These are phyloP conservation scores for Nigrospora osmanthi DNA, from an alignment of 2,329 filamentous ascomycete species.

Conservation along the genomic window DNA sequence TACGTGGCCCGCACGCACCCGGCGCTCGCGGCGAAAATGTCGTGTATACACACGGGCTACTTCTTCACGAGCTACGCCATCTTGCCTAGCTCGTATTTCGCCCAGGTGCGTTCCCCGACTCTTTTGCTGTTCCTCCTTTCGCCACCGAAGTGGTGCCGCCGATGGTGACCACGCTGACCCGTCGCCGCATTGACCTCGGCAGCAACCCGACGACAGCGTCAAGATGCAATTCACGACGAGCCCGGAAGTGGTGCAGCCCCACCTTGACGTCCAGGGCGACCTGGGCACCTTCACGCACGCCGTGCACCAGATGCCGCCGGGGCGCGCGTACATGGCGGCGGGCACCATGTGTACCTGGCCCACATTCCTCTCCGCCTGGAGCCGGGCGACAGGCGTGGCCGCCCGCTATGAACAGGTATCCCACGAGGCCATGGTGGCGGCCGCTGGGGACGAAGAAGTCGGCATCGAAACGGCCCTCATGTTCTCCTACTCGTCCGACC, in stretches of 20 bases:
- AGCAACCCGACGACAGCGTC: slow-evolving; percentile 31
- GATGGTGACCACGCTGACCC: too few relatives aligned
- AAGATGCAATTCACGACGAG: slow-evolving; percentile 39
- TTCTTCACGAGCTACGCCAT: slow-evolving; percentile 40
- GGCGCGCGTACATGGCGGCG: slow-evolving; percentile 39
- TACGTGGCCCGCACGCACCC: slow-evolving; percentile 36
- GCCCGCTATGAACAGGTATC: slow-evolving; percentile 30
- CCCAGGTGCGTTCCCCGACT: slow-evolving; percentile 25
- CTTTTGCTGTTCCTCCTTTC: too few relatives aligned
- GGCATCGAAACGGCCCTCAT: slow-evolving; percentile 37
- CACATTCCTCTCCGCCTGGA: slow-evolving; percentile 36
- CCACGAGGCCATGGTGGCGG: slow-evolving; percentile 29
- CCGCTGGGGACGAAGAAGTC: slow-evolving; percentile 27
- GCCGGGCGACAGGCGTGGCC: slow-evolving; percentile 22
- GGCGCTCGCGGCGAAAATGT: slow-evolving; percentile 38
- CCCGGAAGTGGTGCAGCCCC: slow-evolving; percentile 29
- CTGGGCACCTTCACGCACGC: slow-evolving; percentile 39
- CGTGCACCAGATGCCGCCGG: slow-evolving; percentile 39
- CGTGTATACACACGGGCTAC: slow-evolving; percentile 40
- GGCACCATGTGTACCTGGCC: slow-evolving; percentile 36
- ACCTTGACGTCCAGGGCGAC: slow-evolving; percentile 37
- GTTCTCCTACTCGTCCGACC: slow-evolving; percentile 37
- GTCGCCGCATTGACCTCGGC: neutral
- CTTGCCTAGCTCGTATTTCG: slow-evolving; percentile 35
- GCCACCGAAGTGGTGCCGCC: too few relatives aligned